These are phyloP conservation scores for Turnera subulata DNA, from an alignment of 345 rosid species.

Conservation along the genomic window DNA sequence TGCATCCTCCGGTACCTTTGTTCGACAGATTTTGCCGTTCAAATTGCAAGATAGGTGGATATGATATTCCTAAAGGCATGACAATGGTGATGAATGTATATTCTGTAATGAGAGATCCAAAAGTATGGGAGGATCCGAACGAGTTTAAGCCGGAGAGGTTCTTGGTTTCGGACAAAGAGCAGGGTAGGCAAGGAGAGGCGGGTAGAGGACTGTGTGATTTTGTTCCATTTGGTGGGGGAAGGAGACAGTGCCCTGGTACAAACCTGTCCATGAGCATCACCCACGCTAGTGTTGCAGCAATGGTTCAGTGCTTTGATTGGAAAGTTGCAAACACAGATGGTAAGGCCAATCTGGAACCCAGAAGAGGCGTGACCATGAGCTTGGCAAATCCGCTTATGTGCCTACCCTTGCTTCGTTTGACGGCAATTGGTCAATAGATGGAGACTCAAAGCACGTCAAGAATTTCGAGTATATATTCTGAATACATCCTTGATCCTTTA, in stretches of 20 bases:
- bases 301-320: not conserved
- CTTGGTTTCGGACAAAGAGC: not conserved
- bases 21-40: not conserved
- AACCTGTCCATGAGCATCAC: not conserved
- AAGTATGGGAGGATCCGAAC: not conserved
- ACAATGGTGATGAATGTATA: slow-evolving; percentile 1
- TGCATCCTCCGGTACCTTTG: not conserved
- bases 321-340: not conserved
- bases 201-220: not conserved
- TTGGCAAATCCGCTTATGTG: not conserved
- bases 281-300: not conserved
- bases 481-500: too few relatives aligned
- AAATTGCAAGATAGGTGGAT: not conserved
- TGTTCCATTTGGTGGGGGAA: not conserved
- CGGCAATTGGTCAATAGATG: too few relatives aligned
- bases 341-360: not conserved
- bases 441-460: too few relatives aligned
- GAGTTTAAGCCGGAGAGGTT: not conserved
- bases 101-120: slow-evolving; percentile 15
- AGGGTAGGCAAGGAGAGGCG: not conserved
- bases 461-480: too few relatives aligned
- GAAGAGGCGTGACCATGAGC: not conserved
- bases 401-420: too few relatives aligned
- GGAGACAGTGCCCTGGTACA: not conserved
- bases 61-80: slow-evolving; percentile 2